Evolutionary conservation across 345 rosid species (phyloP).

Genomic region (Trapa bicornis): DNA sequence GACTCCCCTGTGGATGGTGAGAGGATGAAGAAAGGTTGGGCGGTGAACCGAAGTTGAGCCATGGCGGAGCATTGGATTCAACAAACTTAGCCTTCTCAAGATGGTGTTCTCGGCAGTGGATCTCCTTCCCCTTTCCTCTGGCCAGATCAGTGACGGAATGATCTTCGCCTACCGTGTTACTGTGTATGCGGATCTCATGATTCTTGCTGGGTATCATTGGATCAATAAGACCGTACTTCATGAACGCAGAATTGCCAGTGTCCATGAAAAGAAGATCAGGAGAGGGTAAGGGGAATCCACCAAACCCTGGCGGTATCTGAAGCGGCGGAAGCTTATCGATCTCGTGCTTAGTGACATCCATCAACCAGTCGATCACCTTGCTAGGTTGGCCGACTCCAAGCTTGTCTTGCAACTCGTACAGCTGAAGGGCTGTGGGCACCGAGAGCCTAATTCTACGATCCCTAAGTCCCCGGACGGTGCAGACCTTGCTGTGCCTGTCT

Average conservation of each 20-base stretch:
- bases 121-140: constrained; percentile 30
- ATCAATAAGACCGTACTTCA: constrained; percentile 2
- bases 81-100: constrained; percentile 54
- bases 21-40: constrained; percentile 12
- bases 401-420: constrained; percentile 16
- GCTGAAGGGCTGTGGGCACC: constrained; percentile 11
- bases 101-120: constrained; percentile 13
- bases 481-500: constrained; percentile 20
- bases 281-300: constrained; percentile 1
- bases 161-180: constrained; percentile 6
- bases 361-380: constrained; percentile 17
- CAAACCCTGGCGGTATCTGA: constrained; percentile 10
- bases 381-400: constrained; percentile 16
- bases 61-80: constrained; percentile 27
- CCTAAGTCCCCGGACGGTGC: constrained; percentile 12
- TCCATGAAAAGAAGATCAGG: constrained; percentile 1
- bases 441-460: constrained; percentile 17
- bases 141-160: constrained; percentile 17
- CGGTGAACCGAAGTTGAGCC: constrained; percentile 25
- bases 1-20: constrained; percentile 34
- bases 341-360: constrained; percentile 8
- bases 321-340: constrained; percentile 18
- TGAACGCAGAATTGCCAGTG: not conserved
- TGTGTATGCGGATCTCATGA: constrained; percentile 19
- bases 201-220: constrained; percentile 15